Percentiles rank a stretch among this genome's conserved stretches.
Evolutionary conservation across 1,284 basidiomycete genomes (phyloP).

Genomic region (Irpex rosettiformis): DNA sequence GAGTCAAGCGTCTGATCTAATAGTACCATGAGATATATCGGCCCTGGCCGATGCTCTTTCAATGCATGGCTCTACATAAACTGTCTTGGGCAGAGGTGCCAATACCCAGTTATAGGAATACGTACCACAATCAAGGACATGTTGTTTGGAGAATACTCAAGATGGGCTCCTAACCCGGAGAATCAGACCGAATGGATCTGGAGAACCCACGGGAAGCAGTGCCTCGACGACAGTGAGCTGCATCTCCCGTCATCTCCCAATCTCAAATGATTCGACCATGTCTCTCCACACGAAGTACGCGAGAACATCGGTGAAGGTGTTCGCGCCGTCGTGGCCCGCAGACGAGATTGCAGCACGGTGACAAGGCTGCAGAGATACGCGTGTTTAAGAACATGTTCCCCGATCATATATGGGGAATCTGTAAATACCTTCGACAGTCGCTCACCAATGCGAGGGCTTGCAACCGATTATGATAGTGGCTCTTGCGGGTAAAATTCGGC

Average conservation of each 20-base stretch:
- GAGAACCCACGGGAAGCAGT: background rate
- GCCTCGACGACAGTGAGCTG: background rate
- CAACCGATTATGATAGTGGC: too few species aligned
- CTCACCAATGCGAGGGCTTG: too few species aligned
- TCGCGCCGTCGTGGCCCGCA: slow-evolving; percentile 33
- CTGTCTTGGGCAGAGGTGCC: background rate
- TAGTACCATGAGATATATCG: background rate
- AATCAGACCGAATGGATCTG: background rate
- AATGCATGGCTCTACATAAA: background rate
- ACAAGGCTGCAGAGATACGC: background rate
- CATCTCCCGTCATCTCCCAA: background rate
- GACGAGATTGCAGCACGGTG: slow-evolving; percentile 28
- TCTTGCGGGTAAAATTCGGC: too few species aligned
- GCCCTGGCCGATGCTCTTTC: background rate
- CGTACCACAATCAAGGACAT: too few species aligned
- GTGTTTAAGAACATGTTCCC: background rate
- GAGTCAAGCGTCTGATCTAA: background rate
- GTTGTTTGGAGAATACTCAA: background rate
- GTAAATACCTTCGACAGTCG: background rate
- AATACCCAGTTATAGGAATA: background rate
- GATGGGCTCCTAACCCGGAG: background rate
- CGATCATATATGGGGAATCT: background rate
- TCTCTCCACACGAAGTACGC: background rate
- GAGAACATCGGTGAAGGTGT: slow-evolving; percentile 18
- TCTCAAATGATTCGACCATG: background rate